These are phyloP conservation scores for Suhomyces faveliae DNA, from an alignment of 805 yeast species.

Conservation along the genomic window DNA sequence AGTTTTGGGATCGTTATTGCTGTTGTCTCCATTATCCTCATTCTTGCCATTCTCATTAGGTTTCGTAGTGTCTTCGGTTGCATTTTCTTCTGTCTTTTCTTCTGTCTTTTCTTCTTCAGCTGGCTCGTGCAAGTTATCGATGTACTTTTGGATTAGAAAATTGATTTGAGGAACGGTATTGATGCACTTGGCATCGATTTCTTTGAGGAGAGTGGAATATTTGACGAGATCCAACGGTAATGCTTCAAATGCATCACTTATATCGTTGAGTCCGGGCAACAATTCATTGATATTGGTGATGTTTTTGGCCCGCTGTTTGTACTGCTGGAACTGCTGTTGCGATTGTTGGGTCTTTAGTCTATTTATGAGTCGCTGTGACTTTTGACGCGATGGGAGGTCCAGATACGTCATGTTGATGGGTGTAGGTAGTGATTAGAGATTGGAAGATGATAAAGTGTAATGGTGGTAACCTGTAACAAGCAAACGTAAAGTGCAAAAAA, in stretches of 20 bases:
- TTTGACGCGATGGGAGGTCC: constrained; percentile 33
- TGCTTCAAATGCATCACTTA: constrained; percentile 88
- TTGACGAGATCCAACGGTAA: constrained; percentile 79
- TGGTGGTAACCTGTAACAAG: no score
- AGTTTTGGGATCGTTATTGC: constrained; percentile 1
- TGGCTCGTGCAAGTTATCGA: constrained; percentile 20
- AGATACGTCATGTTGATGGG: constrained; percentile 13
- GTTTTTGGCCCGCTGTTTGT: constrained; percentile 32
- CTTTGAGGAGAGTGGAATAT: constrained; percentile 84
- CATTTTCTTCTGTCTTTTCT: neutral
- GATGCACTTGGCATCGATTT: constrained; percentile 92
- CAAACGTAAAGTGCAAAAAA: neutral
- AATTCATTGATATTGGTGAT: constrained; percentile 37
- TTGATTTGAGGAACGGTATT: constrained; percentile 67
- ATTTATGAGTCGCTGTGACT: constrained; percentile 31
- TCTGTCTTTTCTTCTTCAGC: neutral
- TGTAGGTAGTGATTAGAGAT: neutral
- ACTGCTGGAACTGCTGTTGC: constrained; percentile 32
- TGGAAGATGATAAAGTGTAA: neutral
- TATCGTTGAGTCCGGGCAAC: constrained; percentile 84
- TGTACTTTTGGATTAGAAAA: constrained; percentile 50
- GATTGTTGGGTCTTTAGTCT: constrained; percentile 20
- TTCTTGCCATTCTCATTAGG: constrained; percentile 8
- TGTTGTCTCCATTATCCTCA: constrained; percentile 2
- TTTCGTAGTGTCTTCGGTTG: neutral